Conservation (phyloP, 352 stramenopile species). For the Pythium aristosporum region DNA sequence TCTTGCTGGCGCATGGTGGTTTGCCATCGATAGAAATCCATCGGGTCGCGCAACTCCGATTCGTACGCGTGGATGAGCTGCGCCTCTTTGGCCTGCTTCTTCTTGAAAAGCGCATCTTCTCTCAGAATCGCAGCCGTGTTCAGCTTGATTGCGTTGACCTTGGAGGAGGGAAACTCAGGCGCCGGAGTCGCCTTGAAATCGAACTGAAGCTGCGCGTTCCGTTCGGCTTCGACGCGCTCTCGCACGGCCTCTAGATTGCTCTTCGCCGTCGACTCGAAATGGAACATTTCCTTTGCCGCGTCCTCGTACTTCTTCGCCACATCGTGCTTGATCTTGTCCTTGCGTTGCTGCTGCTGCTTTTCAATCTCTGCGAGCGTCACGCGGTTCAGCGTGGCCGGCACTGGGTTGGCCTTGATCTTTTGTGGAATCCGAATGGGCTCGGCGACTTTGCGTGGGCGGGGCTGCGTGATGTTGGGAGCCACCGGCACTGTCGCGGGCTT, state of each 20-base stretch:
- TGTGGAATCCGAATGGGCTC: slow-evolving; percentile 83
- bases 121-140: slow-evolving; percentile 89
- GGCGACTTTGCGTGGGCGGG: slow-evolving; percentile 55
- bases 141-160: slow-evolving; percentile 71
- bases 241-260: slow-evolving; percentile 73
- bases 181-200: slow-evolving; percentile 80
- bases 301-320: slow-evolving; percentile 77
- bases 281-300: slow-evolving; percentile 59
- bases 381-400: slow-evolving; percentile 65
- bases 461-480: slow-evolving; percentile 86
- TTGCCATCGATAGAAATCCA: slow-evolving; percentile 92
- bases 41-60: slow-evolving; percentile 85
- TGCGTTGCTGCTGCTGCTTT: slow-evolving; percentile 50
- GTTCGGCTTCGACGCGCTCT: slow-evolving; percentile 64
- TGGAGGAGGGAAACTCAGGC: slow-evolving; percentile 38
- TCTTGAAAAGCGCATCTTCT: slow-evolving; percentile 91
- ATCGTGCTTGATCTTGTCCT: slow-evolving; percentile 53
- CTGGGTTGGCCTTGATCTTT: slow-evolving; percentile 66
- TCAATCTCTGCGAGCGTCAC: slow-evolving; percentile 66
- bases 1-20: slow-evolving; percentile 82
- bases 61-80: slow-evolving; percentile 87
- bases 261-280: slow-evolving; percentile 71
- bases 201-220: slow-evolving; percentile 55
- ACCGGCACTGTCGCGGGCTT: slow-evolving; percentile 67
- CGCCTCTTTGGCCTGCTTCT: slow-evolving; percentile 90